Base-by-base conservation (phyloP, 2,329 filamentous ascomycete species). In the Ophiostoma fasciatum region DNA sequence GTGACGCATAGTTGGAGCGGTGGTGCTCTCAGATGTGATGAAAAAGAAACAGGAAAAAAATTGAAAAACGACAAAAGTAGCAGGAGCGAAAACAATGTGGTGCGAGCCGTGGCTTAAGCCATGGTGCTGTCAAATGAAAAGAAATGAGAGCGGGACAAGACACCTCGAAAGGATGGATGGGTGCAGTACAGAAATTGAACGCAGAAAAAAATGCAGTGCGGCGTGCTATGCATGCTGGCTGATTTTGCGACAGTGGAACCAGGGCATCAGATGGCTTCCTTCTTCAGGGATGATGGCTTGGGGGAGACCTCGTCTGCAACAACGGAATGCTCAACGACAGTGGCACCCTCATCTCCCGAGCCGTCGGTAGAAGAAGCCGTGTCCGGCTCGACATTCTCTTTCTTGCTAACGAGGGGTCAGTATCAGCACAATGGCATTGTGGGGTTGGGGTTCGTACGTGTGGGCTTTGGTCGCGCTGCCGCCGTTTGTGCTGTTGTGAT, bases 301-400 rank as follows among this genome's bases (percentile, higher is more conserved):
- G 41, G 23, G n/a, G 41, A 36, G 3, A 32, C 21, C 19, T 31
- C 39, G 3, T 17, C 59, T 37, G 57, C 54, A 36, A 58, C 60
- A 35, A 54, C 51, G 37, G 59, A 54, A 35, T 59, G 60, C 42
- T 71, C 65, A 32, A 66, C 61, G 41, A 72, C 61, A n/a, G 68
- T 71, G 38, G 63, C 60, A 41, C 62, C 64, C 48, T 73, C 68
- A 43, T 69, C 66, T 40, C 57, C 63, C 28, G 60, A 57, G 33
- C 53, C 55, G 42, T 60, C 56, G 43, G 68, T 63, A 31, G 64
- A 68, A 37, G 62, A 54, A 31, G 55, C 53, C 37, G 61, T 51
- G 33, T 56, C 52, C 37, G 54, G 51, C 37, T 56, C 58, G 42
- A 60, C 53, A 39, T 52, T 53, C 45, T 54, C 60, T 49, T 58